A percentile compares a stretch with the other conserved stretches of the same genome.
phyloP scores from a whole-genome alignment of 108 stramenopile genomes.

The Craspedostauros australis region DNA sequence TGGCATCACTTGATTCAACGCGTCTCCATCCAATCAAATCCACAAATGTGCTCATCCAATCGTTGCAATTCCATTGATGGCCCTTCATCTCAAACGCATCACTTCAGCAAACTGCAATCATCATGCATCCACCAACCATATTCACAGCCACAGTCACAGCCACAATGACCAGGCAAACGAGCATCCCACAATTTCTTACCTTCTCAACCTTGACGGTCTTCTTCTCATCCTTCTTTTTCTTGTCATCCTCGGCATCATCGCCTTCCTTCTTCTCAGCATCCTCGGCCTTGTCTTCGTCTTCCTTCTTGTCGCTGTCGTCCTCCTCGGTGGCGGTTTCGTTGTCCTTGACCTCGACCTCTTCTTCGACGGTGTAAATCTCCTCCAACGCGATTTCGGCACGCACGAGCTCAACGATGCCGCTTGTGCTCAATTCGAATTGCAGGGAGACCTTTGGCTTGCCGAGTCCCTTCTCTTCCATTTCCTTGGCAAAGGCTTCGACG shows the following conservation, averaged over 20 bases:
- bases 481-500: slow-evolving; percentile 84
- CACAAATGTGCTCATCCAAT: not conserved
- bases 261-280: slow-evolving; percentile 21
- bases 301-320: slow-evolving; percentile 19
- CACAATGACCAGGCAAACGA: no score
- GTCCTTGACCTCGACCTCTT: slow-evolving; percentile 80
- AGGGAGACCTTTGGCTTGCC: slow-evolving; percentile 94
- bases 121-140: not conserved
- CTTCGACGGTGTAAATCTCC: slow-evolving; percentile 75
- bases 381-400: slow-evolving; percentile 95
- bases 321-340: slow-evolving; percentile 42
- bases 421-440: slow-evolving; percentile 86
- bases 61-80: no score
- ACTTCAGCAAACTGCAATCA: slow-evolving; percentile 15
- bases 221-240: slow-evolving; percentile 52
- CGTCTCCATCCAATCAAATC: not conserved
- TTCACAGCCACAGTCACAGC: no score
- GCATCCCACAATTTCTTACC: no score
- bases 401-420: slow-evolving; percentile 78
- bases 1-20: no score
- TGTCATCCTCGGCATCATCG: slow-evolving; percentile 30
- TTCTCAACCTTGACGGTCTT: slow-evolving; percentile 73
- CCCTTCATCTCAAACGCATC: slow-evolving; percentile 15
- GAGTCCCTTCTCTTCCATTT: slow-evolving; percentile 87
- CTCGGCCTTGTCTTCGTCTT: slow-evolving; percentile 19